Percentiles rank a stretch among this genome's conserved stretches.
Conservation (phyloP, 805 yeast species). For the Myxozyma neglecta region DNA sequence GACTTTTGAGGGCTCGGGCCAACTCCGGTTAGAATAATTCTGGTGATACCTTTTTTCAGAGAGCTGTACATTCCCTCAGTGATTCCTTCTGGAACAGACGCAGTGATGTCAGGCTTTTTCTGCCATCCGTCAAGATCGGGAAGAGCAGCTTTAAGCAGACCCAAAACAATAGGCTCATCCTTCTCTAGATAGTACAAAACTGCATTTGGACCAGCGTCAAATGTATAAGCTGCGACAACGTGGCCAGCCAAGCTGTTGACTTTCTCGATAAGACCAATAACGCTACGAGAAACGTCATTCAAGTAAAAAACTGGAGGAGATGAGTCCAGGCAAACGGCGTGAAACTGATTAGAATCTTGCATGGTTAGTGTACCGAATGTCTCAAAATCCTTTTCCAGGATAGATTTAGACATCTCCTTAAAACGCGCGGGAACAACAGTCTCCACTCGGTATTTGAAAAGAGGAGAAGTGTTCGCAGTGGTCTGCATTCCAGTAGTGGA, state of each 20-base stretch:
- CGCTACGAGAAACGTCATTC: slow-evolving; percentile 84
- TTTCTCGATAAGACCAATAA: slow-evolving; percentile 73
- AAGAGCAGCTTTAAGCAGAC: slow-evolving; percentile 64
- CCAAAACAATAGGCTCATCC: slow-evolving; percentile 72
- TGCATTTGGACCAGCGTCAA: slow-evolving; percentile 99
- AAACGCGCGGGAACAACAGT: slow-evolving; percentile 87
- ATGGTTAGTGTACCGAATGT: slow-evolving; percentile 87
- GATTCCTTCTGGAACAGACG: slow-evolving; percentile 39
- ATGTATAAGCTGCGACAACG: slow-evolving; percentile 90
- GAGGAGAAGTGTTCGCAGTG: slow-evolving; percentile 84
- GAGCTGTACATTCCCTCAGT: slow-evolving; percentile 50
- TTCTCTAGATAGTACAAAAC: slow-evolving; percentile 83
- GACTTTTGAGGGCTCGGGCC: slow-evolving; percentile 83
- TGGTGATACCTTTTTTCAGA: slow-evolving; percentile 69
- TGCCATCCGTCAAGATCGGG: slow-evolving; percentile 70
- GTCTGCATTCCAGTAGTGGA: slow-evolving; percentile 96
- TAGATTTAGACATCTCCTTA: slow-evolving; percentile 76
- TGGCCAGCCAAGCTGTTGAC: slow-evolving; percentile 66
- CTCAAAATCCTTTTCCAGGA: slow-evolving; percentile 69
- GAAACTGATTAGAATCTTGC: slow-evolving; percentile 96
- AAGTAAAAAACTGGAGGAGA: slow-evolving; percentile 93
- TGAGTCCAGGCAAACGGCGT: slow-evolving; percentile 95
- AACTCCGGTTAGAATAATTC: slow-evolving; percentile 78
- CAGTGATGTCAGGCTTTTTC: slow-evolving; percentile 36
- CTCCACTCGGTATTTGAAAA: slow-evolving; percentile 75